phyloP scores from a whole-genome alignment of 306 rosid genomes.

The Geum urbanum region DNA sequence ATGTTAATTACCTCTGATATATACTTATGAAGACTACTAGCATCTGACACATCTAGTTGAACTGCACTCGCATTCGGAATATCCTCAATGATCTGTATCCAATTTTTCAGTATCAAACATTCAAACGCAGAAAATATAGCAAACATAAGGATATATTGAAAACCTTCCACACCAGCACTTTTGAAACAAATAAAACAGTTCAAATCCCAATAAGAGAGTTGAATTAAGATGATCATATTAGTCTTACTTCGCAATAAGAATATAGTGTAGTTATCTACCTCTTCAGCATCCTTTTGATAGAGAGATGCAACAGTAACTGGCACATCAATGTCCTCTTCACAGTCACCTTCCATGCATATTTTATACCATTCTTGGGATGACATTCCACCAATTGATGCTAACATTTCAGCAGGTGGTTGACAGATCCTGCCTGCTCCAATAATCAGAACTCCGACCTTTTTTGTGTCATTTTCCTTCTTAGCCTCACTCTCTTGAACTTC shows the following conservation, averaged over 20 bases:
- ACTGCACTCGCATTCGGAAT: conserved; percentile 70
- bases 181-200: background rate
- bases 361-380: conserved; percentile 44
- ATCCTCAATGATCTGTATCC: conserved; percentile 66
- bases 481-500: conserved; percentile 43
- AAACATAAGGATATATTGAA: background rate
- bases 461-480: conserved; percentile 37
- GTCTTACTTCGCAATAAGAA: background rate
- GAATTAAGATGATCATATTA: background rate
- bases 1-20: conserved; percentile 60
- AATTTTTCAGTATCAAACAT: conserved; percentile 28
- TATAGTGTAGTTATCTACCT: conserved; percentile 39
- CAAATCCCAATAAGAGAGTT: background rate
- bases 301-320: conserved; percentile 92
- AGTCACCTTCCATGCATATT: conserved; percentile 47
- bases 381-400: conserved; percentile 56
- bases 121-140: conserved; percentile 2
- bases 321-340: conserved; percentile 54
- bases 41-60: conserved; percentile 74
- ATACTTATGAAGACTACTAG: conserved; percentile 39
- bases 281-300: conserved; percentile 78
- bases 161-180: background rate
- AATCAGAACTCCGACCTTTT: conserved; percentile 69
- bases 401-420: conserved; percentile 79
- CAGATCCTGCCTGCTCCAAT: conserved; percentile 97